Evolutionary conservation across 225 moss, liverwort and hornwort genomes (phyloP).

Genomic region (Physcomitrellopsis africana): DNA sequence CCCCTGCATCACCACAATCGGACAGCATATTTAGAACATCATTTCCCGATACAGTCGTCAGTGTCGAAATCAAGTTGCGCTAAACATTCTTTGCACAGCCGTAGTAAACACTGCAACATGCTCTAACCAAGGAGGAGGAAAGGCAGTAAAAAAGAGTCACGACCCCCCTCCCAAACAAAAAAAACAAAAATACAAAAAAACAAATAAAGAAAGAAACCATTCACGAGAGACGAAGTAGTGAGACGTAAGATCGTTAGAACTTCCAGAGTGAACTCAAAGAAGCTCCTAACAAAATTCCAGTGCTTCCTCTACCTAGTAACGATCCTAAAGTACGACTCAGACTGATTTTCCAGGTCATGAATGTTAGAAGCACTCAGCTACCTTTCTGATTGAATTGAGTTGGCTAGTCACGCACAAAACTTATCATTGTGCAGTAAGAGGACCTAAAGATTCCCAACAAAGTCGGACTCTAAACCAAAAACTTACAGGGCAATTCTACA

Average conservation of each 20-base stretch:
- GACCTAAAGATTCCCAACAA: constrained; percentile 15
- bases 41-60: background rate
- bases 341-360: background rate
- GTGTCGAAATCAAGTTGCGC: background rate
- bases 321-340: constrained; percentile 18
- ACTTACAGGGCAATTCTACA: constrained; percentile 39
- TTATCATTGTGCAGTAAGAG: constrained; percentile 16
- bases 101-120: background rate
- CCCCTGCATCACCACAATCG: constrained; percentile 27
- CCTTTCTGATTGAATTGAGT: background rate
- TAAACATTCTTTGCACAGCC: background rate
- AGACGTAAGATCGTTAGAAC: constrained; percentile 23
- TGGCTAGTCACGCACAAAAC: constrained; percentile 10
- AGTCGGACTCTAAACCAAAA: constrained; percentile 15
- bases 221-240: background rate
- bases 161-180: background rate
- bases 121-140: background rate
- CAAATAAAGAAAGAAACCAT: background rate
- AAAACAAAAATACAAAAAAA: too few relatives aligned
- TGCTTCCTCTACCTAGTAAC: constrained; percentile 22
- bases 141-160: background rate
- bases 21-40: constrained; percentile 2
- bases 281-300: constrained; percentile 33
- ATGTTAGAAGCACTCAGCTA: background rate
- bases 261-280: constrained; percentile 23